Base-by-base conservation (phyloP, 805 yeast genomes). In the Dipodascus geniculatus region DNA sequence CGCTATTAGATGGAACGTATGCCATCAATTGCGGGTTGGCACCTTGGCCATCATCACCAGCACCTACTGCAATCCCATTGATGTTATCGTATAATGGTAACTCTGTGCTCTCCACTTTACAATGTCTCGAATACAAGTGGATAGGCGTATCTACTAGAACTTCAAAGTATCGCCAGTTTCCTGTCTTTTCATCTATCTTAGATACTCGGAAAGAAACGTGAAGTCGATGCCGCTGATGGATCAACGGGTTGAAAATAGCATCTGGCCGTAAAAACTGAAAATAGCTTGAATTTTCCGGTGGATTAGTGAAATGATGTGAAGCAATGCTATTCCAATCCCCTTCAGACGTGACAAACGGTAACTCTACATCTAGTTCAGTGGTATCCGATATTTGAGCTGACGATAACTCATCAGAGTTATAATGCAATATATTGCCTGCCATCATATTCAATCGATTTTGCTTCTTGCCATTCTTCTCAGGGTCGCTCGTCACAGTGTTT, bases 161-260 rank as follows among this genome's bases (percentile, higher is more conserved):
- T 16, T 53, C 55, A 51, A 53, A 53, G 54, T 53, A 53, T 51
- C 55, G 50, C 47, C 55, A 48, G 35, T 48, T 44, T 44, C 22
- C 35, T n/a, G 22, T 23, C 22, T 28, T 44, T 19, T 51, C 51
- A 35, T 50, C 48, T n/a, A 24, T 38, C 2, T 53, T 53, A n/a
- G 54, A 49, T 3, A 53, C 42, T 16, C 52, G 54, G 48, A 47
- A 51, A 11, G 55, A 53, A 23, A 53, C 42, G 19, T 50, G 50
- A 42, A 53, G 48, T 23, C 49, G 8, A 23, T 47, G 49, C 28
- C 19, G 14, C 4, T 8, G 4, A 14, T 47, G 49, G 4, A 47
- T 9, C 31, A 47, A 22, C 6, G 49, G 49, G n/a, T 23, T 22
- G 49, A 22, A 23, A 22, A 23, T 47, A 14, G 49, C 24, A 47